Evolutionary conservation across 129 eudicot genomes (phyloP).

Genomic region (Apium graveolens): DNA sequence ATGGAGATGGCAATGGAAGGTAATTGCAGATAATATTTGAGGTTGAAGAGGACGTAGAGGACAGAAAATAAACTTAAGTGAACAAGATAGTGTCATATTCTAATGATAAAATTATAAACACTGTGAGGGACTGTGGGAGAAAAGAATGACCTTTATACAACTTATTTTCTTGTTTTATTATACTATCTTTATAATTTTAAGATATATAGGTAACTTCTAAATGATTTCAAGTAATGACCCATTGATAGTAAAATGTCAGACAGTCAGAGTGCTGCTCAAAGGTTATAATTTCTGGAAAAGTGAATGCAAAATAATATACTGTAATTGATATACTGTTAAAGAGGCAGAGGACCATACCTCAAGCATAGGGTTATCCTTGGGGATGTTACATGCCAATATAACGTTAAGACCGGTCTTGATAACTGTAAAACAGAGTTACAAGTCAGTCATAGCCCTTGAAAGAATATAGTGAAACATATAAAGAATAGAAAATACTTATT

Average conservation of each 20-base stretch:
- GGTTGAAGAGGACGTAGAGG: not conserved
- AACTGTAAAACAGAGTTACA: too few species aligned
- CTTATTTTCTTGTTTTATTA: not conserved
- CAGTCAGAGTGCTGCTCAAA: not conserved
- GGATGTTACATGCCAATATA: too few species aligned
- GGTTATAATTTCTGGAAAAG: not conserved
- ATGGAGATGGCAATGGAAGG: too few species aligned
- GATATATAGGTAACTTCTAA: not conserved
- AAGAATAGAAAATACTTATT: too few species aligned
- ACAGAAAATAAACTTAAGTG: not conserved
- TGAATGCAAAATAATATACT: not conserved
- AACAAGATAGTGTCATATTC: not conserved
- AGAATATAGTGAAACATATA: too few species aligned
- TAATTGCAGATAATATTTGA: too few species aligned
- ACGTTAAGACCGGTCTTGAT: too few species aligned
- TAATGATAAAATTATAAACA: not conserved
- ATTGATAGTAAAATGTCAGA: not conserved
- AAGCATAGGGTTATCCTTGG: too few species aligned
- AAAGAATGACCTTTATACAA: not conserved
- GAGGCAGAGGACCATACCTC: conserved; percentile 47
- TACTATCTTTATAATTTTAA: not conserved
- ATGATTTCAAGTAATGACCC: not conserved
- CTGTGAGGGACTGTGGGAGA: not conserved
- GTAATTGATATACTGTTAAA: not conserved
- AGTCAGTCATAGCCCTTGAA: too few species aligned